These are phyloP conservation scores for Neckera pumila DNA, from an alignment of 225 moss, liverwort and hornwort species.

Conservation along the genomic window DNA sequence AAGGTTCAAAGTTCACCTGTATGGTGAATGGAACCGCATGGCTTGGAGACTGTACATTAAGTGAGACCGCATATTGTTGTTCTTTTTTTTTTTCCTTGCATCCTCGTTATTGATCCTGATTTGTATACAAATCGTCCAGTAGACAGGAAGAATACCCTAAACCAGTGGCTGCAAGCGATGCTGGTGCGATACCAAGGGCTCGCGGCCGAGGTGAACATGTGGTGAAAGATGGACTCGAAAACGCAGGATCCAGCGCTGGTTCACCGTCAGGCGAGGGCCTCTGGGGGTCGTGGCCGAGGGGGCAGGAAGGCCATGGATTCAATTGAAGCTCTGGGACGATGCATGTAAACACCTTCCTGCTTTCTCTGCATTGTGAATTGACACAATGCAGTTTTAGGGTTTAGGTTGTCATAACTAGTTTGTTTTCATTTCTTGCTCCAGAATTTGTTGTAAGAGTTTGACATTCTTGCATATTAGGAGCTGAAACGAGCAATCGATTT, in stretches of 20 bases:
- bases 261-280: not conserved
- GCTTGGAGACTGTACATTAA: too few species aligned
- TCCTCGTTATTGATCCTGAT: too few species aligned
- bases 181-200: not conserved
- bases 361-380: not conserved
- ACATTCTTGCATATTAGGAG: too few species aligned
- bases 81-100: too few species aligned
- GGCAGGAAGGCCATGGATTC: not conserved
- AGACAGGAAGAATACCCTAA: too few species aligned
- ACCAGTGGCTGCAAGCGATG: too few species aligned
- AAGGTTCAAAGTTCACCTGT: too few species aligned
- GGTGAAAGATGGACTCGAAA: not conserved
- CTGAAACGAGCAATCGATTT: too few species aligned
- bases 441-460: too few species aligned
- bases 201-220: conserved; percentile 1
- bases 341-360: conserved; percentile 15
- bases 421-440: not conserved
- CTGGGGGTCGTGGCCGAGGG: not conserved
- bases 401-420: not conserved
- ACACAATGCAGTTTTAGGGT: not conserved
- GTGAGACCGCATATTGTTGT: too few species aligned
- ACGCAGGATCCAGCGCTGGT: not conserved
- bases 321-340: conserved; percentile 42
- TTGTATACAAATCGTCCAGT: not conserved
- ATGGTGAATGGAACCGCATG: too few species aligned